Evolutionary conservation across 148 eudicot species (phyloP).

Genomic region (Nyssa sinensis): DNA sequence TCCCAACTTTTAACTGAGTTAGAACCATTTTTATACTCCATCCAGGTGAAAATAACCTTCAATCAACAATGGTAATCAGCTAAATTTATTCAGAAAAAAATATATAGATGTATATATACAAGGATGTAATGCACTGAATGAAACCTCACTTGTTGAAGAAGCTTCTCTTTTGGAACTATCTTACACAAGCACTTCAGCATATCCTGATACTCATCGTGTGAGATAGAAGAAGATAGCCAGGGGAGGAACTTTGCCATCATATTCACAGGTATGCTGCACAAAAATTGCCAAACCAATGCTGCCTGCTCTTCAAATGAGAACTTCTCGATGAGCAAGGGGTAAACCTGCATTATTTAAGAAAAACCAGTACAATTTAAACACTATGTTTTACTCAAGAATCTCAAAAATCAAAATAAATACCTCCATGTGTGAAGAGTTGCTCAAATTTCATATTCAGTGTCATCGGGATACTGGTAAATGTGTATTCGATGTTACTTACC

Average conservation of each 20-base stretch:
- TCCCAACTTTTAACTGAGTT: constrained; percentile 33
- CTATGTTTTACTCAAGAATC: neutral
- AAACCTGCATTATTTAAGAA: constrained; percentile 40
- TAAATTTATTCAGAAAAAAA: neutral
- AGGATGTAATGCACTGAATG: neutral
- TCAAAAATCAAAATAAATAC: neutral
- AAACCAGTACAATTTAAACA: constrained; percentile 8
- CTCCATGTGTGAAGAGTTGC: neutral
- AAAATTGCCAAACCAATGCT: constrained; percentile 75
- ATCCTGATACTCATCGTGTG: constrained; percentile 66
- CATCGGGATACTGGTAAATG: neutral
- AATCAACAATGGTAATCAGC: constrained; percentile 23
- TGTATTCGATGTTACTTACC: too few species aligned
- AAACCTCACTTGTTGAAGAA: constrained; percentile 70
- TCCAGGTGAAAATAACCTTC: constrained; percentile 76
- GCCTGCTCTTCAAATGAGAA: constrained; percentile 86
- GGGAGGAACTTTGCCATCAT: constrained; percentile 91
- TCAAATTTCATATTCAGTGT: neutral
- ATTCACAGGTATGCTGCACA: constrained; percentile 85
- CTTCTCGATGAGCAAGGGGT: constrained; percentile 71
- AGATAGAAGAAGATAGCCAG: constrained; percentile 76
- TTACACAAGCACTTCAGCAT: constrained; percentile 68
- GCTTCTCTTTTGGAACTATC: constrained; percentile 70
- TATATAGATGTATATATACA: neutral
- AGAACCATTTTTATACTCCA: constrained; percentile 52